Evolutionary conservation across 1,139 yeast species (phyloP).

Genomic region (Suhomyces anneliseae): DNA sequence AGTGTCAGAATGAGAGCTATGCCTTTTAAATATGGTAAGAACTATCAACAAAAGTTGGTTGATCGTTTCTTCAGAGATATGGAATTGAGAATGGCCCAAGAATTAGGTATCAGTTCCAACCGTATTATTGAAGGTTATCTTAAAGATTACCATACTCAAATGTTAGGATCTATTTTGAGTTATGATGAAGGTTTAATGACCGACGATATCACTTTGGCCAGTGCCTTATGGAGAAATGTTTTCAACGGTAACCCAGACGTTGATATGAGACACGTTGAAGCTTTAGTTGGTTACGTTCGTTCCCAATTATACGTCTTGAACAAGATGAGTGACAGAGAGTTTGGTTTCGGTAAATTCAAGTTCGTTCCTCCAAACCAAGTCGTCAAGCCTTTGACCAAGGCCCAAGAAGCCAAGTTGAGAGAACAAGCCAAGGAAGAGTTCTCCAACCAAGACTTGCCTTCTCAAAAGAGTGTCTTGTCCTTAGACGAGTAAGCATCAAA

Average conservation of each 20-base stretch:
- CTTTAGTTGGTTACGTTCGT: constrained; percentile 82
- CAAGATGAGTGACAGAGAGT: constrained; percentile 84
- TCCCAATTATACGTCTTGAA: constrained; percentile 85
- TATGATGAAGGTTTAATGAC: constrained; percentile 90
- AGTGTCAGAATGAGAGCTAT: constrained; percentile 94
- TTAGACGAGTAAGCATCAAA: constrained; percentile 46
- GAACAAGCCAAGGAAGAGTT: constrained; percentile 43
- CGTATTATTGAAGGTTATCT: constrained; percentile 81
- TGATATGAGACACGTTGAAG: constrained; percentile 83
- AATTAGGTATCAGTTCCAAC: constrained; percentile 80
- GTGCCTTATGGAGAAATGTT: constrained; percentile 88
- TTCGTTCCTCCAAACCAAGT: constrained; percentile 85
- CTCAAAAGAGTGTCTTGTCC: constrained; percentile 61
- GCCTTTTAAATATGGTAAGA: constrained; percentile 86
- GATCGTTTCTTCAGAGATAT: constrained; percentile 89
- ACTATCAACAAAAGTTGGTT: constrained; percentile 88
- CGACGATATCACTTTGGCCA: constrained; percentile 81
- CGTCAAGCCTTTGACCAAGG: constrained; percentile 67
- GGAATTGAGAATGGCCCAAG: constrained; percentile 81
- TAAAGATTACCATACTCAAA: constrained; percentile 87
- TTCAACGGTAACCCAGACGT: constrained; percentile 83
- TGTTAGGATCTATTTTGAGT: constrained; percentile 84
- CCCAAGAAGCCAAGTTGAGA: constrained; percentile 51
- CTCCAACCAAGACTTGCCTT: constrained; percentile 54
- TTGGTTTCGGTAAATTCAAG: constrained; percentile 84